Conservation (phyloP, 257 asterid genomes). For the Cruciata laevipes region DNA sequence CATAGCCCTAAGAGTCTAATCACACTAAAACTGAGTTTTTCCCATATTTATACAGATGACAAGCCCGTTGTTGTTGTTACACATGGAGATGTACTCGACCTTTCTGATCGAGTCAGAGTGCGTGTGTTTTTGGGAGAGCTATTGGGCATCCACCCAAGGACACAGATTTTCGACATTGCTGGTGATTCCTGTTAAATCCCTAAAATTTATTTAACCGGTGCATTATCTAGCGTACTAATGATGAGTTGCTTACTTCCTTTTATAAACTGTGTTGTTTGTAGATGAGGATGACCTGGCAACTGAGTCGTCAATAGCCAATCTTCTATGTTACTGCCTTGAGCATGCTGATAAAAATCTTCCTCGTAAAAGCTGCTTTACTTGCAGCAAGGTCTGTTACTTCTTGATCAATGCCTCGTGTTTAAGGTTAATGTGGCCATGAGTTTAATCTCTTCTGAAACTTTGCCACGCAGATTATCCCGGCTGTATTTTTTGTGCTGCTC, state of each 20-base stretch:
- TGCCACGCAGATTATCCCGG: slow-evolving; percentile 18
- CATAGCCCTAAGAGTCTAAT: neutral
- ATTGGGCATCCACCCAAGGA: slow-evolving; percentile 63
- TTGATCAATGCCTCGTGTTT: slow-evolving; percentile 2
- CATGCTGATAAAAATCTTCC: slow-evolving; percentile 70
- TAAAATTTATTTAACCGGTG: neutral
- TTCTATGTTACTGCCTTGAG: slow-evolving; percentile 57
- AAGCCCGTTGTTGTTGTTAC: slow-evolving; percentile 81
- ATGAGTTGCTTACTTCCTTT: neutral
- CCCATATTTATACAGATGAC: slow-evolving; percentile 45
- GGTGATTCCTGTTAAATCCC: slow-evolving; percentile 28
- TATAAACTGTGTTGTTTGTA: slow-evolving; percentile 24
- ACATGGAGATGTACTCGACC: slow-evolving; percentile 75
- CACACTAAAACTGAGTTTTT: neutral
- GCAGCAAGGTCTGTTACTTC: slow-evolving; percentile 34
- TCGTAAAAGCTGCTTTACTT: slow-evolving; percentile 12
- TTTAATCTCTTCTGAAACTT: neutral
- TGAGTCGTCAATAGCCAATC: slow-evolving; percentile 38
- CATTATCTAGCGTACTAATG: neutral
- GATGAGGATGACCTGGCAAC: slow-evolving; percentile 43
- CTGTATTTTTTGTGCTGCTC: slow-evolving; percentile 16
- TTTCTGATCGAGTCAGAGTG: slow-evolving; percentile 47
- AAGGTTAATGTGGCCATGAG: neutral
- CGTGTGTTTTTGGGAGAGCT: slow-evolving; percentile 58
- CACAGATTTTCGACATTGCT: slow-evolving; percentile 75